Evolutionary conservation across 2,329 filamentous ascomycete species (phyloP), one percentile per base, ranked within the genome.

Genomic region (Alternaria sp.): DNA sequence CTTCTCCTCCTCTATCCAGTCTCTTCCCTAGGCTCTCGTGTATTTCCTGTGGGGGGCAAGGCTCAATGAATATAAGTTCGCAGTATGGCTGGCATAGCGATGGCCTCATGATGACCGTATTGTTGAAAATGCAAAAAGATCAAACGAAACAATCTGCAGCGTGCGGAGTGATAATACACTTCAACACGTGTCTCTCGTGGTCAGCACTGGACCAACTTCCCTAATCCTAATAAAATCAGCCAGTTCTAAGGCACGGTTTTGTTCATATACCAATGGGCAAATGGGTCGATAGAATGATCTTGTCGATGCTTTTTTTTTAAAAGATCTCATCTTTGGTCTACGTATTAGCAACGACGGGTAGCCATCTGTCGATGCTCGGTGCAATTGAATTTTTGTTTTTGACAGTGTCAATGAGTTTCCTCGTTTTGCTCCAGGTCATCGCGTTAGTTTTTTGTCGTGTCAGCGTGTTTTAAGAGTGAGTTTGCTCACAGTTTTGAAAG

Each of bases 181-280:
- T 17, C 17, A 17, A 17, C 17, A 73, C 0, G 78, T 76, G 52
- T 86, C 86, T 7, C 85, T 85, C 0, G 85, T 84, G 13, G 87
- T 66, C 0, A 89, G 65, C 1, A 85, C 84, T 0, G 85, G 83
- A 1, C 80, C 82, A 89, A 77, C 71, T 89, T 89, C 44, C 80
- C 79, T 5, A 76, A 58, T 1, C 75, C 66, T 5, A 72, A 63
- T 24, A 72, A 52, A 5, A 73, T 57, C 1, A 70, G 70, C 62
- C 67, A 82, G 72, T 83, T 84, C 77, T 80, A 84, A 3, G 73
- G 73, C 33, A 74, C 69, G 29, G 76, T 77, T 71, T 73, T 5
- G 66, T 73, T 36, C 80, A 77, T 29, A 83, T 79, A 54, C 80
- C 80, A n/a, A 82, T 71, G 10, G 80, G 80, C 37, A n/a, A n/a